Percentiles rank a stretch among this genome's conserved stretches.
Conservation (phyloP, 2,329 filamentous ascomycete genomes). For the Pseudocercospora eumusae region DNA sequence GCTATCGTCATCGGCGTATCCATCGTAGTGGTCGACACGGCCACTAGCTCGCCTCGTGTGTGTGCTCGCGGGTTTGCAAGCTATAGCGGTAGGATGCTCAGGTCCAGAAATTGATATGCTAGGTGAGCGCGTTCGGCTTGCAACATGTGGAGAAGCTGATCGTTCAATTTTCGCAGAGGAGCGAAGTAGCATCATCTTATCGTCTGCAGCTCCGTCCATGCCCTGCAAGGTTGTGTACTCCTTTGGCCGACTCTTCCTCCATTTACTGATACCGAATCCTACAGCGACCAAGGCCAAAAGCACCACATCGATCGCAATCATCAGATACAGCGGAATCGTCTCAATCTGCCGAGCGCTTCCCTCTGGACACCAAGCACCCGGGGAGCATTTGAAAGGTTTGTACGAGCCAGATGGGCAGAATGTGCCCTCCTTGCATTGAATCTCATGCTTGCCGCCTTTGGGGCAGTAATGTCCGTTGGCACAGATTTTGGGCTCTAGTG, state of each 20-base stretch:
- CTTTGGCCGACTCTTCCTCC: constrained; percentile 39
- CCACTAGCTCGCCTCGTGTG: constrained; percentile 29
- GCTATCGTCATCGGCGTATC: constrained; percentile 32
- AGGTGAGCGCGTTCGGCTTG: constrained; percentile 16
- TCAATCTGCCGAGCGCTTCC: constrained; percentile 48
- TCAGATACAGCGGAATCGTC: constrained; percentile 48
- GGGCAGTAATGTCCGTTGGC: constrained; percentile 52
- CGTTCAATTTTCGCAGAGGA: constrained; percentile 43
- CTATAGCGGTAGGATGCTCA: not conserved
- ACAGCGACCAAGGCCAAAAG: constrained; percentile 44
- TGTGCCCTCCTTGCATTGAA: constrained; percentile 50
- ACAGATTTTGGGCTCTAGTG: constrained; percentile 56
- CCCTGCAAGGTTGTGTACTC: constrained; percentile 27
- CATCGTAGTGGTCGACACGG: constrained; percentile 35
- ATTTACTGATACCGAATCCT: constrained; percentile 41
- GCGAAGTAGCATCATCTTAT: constrained; percentile 36
- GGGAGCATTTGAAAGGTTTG: constrained; percentile 51
- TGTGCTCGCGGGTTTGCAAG: constrained; percentile 13
- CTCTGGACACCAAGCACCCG: constrained; percentile 51
- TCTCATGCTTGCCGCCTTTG: constrained; percentile 43
- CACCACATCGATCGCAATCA: constrained; percentile 49
- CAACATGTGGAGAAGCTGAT: constrained; percentile 14
- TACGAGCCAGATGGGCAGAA: constrained; percentile 57
- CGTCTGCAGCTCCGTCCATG: constrained; percentile 29
- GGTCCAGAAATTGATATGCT: constrained; percentile 15